Evolutionary conservation across 2,329 filamentous ascomycete genomes (phyloP).

Genomic region (Escovopsis sp.): DNA sequence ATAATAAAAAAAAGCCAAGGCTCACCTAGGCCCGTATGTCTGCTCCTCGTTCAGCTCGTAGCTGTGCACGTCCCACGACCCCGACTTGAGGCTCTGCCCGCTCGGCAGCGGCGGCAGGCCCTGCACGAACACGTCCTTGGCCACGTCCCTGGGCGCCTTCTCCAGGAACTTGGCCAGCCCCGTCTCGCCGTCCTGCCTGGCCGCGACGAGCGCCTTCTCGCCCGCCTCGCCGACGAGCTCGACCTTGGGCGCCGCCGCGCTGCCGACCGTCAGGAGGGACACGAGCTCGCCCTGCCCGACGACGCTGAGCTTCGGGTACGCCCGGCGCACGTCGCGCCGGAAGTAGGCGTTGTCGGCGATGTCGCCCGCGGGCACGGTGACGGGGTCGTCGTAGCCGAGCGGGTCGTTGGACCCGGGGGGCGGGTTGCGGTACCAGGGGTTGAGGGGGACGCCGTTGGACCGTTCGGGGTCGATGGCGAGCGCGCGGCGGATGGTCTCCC

Average conservation of each 20-base stretch:
- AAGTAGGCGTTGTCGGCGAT: slow-evolving; percentile 41
- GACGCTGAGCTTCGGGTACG: slow-evolving; percentile 67
- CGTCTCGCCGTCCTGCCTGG: slow-evolving; percentile 59
- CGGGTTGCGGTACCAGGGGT: slow-evolving; percentile 83
- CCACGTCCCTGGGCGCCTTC: slow-evolving; percentile 38
- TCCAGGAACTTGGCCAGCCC: slow-evolving; percentile 59
- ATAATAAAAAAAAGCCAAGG: slow-evolving; percentile 12
- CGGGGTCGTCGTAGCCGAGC: slow-evolving; percentile 24
- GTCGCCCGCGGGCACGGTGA: slow-evolving; percentile 43
- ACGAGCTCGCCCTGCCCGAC: slow-evolving; percentile 77
- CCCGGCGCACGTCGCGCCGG: slow-evolving; percentile 79
- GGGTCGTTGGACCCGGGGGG: slow-evolving; percentile 33
- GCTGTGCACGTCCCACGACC: slow-evolving; percentile 52
- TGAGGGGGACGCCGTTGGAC: slow-evolving; percentile 82
- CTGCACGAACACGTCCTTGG: slow-evolving; percentile 51
- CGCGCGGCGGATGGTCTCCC: slow-evolving; percentile 65
- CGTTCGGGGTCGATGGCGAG: slow-evolving; percentile 75
- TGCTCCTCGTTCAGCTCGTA: slow-evolving; percentile 51
- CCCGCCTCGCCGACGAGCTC: slow-evolving; percentile 56
- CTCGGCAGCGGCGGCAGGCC: slow-evolving; percentile 80
- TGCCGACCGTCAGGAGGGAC: slow-evolving; percentile 72
- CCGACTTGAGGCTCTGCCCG: slow-evolving; percentile 42
- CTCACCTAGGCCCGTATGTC: slow-evolving; percentile 56
- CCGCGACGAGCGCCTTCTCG: slow-evolving; percentile 53
- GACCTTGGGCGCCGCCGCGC: slow-evolving; percentile 63